Percentiles rank a stretch among this genome's conserved stretches.
These are phyloP conservation scores for Colletotrichum sp. DNA, from an alignment of 2,329 filamentous ascomycete genomes.

Conservation along the genomic window DNA sequence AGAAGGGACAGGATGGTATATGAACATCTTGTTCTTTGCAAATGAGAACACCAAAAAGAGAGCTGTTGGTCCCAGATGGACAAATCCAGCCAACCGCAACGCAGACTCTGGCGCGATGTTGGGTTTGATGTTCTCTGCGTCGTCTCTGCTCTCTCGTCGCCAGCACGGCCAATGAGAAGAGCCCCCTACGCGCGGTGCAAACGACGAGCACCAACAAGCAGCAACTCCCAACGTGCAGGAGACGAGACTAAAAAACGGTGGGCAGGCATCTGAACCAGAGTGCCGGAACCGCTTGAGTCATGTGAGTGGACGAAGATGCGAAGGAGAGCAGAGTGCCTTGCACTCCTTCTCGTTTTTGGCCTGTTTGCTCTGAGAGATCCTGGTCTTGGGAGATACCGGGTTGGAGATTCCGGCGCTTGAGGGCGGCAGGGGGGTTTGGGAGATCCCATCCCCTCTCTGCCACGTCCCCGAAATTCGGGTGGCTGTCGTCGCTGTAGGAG, in stretches of 20 bases:
- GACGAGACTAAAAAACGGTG: neutral
- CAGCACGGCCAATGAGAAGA: constrained; percentile 7
- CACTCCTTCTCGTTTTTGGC: neutral
- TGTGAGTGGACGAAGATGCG: constrained; percentile 5
- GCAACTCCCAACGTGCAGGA: neutral
- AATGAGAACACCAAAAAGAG: neutral
- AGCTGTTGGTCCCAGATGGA: neutral
- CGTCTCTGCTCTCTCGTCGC: neutral
- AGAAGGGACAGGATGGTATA: constrained; percentile 1
- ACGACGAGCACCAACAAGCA: neutral
- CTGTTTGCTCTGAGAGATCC: neutral
- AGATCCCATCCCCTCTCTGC: neutral
- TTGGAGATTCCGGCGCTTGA: constrained; percentile 1
- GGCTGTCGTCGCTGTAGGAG: neutral
- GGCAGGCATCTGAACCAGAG: neutral
- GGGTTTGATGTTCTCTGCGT: constrained; percentile 1
- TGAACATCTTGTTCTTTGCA: neutral
- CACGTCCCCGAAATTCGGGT: neutral
- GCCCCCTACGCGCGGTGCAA: constrained; percentile 7
- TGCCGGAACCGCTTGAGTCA: constrained; percentile 1
- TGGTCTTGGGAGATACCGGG: neutral
- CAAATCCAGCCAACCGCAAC: neutral
- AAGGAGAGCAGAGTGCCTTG: neutral
- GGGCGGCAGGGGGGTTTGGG: neutral
- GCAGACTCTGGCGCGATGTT: constrained; percentile 6